These are phyloP conservation scores for Kuraishia ogatae DNA, from an alignment of 805 yeast genomes.

Conservation along the genomic window DNA sequence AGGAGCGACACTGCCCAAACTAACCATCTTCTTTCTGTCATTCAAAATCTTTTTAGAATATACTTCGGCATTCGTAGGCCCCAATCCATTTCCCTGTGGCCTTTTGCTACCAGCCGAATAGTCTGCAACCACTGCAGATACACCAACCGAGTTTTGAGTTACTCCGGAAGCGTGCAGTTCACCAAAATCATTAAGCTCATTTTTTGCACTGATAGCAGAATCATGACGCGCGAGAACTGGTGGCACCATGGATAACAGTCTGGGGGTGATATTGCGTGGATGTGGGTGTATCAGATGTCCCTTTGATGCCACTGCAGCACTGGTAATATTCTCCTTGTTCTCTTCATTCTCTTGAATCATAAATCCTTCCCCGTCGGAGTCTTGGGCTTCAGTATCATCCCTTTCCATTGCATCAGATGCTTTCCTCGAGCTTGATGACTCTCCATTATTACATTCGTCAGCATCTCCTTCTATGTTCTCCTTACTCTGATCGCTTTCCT, in stretches of 20 bases:
- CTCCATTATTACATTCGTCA: not conserved
- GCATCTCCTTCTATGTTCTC: not conserved
- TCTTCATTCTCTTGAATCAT: not conserved
- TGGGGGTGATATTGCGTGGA: not conserved
- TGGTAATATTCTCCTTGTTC: not conserved
- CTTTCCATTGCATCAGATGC: not conserved
- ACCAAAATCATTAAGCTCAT: constrained; percentile 27
- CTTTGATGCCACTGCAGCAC: constrained; percentile 11
- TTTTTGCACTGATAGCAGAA: constrained; percentile 5
- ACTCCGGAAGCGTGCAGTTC: constrained; percentile 61
- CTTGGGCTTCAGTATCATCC: not conserved
- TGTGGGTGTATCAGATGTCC: not conserved
- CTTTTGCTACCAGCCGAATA: constrained; percentile 15
- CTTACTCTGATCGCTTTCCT: not conserved
- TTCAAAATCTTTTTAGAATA: constrained; percentile 38
- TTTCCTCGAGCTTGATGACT: not conserved
- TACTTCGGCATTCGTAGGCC: constrained; percentile 50
- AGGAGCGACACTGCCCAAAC: constrained; percentile 12
- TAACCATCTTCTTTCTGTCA: constrained; percentile 29
- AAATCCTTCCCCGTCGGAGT: not conserved
- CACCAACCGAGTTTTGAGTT: constrained; percentile 27
- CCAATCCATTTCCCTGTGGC: constrained; percentile 43
- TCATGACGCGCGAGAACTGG: constrained; percentile 15
- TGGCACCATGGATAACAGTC: constrained; percentile 7
- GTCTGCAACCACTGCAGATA: constrained; percentile 14